A percentile compares a stretch with the other conserved stretches of the same genome.
Conservation (phyloP, 352 stramenopile species). For the Phytophthora crassamura region DNA sequence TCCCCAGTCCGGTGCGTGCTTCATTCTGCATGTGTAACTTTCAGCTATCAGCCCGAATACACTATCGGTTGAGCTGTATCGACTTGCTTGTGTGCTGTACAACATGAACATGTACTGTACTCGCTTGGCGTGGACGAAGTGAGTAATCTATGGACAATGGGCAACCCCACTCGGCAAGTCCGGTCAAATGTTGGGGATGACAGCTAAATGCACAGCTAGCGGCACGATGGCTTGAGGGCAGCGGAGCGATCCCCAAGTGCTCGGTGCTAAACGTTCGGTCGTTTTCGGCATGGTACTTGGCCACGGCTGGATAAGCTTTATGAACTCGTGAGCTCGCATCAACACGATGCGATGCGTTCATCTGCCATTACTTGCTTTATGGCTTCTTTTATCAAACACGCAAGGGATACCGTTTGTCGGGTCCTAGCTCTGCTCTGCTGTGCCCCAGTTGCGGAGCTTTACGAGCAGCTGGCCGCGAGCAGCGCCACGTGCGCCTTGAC, state of each 20-base stretch:
- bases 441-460: conserved; percentile 18
- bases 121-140: conserved; percentile 87
- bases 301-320: too few relatives aligned
- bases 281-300: too few relatives aligned
- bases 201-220: too few relatives aligned
- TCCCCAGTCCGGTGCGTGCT: conserved; percentile 9
- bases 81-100: too few relatives aligned
- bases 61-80: conserved; percentile 6
- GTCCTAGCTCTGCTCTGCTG: conserved; percentile 11
- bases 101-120: too few relatives aligned
- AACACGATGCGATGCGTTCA: background rate
- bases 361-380: conserved; percentile 30
- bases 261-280: too few relatives aligned
- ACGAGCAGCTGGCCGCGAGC: conserved; percentile 84
- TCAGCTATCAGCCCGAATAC: conserved; percentile 15
- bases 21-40: conserved; percentile 9
- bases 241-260: too few relatives aligned
- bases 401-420: conserved; percentile 20
- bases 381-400: conserved; percentile 35
- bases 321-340: too few relatives aligned
- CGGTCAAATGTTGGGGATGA: background rate
- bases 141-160: conserved; percentile 90
- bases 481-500: conserved; percentile 85
- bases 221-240: too few relatives aligned
- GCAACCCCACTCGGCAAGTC: conserved; percentile 76